phyloP scores from a whole-genome alignment of 2,329 filamentous ascomycete species.

The Mariannaea sp. region DNA sequence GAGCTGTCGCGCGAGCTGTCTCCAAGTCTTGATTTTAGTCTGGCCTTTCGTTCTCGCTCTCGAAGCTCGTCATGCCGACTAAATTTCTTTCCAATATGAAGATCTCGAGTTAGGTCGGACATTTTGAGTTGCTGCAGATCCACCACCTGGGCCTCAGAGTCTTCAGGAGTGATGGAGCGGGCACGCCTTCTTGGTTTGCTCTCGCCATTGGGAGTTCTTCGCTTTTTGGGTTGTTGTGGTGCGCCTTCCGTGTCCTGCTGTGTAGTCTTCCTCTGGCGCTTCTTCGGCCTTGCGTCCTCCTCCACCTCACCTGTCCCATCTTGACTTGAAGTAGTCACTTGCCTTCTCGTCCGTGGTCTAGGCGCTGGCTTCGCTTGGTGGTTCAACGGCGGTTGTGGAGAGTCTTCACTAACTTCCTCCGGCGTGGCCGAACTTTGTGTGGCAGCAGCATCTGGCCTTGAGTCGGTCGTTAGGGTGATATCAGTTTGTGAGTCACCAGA shows the following conservation, averaged over 20 bases:
- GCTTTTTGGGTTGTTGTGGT: slow-evolving; percentile 36
- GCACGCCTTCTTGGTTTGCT: slow-evolving; percentile 42
- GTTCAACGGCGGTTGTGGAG: slow-evolving; percentile 16
- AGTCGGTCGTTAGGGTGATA: slow-evolving; percentile 20
- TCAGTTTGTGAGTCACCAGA: neutral
- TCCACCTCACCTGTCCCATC: slow-evolving; percentile 20
- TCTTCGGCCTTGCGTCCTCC: slow-evolving; percentile 36
- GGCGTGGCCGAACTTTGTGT: slow-evolving; percentile 22
- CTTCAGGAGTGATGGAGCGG: slow-evolving; percentile 63
- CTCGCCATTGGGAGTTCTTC: slow-evolving; percentile 34
- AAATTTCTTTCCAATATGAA: slow-evolving; percentile 75
- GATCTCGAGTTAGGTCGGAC: slow-evolving; percentile 71
- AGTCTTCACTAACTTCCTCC: slow-evolving; percentile 16
- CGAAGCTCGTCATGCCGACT: slow-evolving; percentile 74
- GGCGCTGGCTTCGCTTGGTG: slow-evolving; percentile 17
- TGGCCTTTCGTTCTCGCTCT: slow-evolving; percentile 62
- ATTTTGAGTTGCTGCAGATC: slow-evolving; percentile 72
- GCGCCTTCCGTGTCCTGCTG: slow-evolving; percentile 27
- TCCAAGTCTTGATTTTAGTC: slow-evolving; percentile 40
- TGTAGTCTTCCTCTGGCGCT: slow-evolving; percentile 42
- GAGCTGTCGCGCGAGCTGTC: slow-evolving; percentile 32
- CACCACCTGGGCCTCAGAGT: slow-evolving; percentile 65
- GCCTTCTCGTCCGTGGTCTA: slow-evolving; percentile 29
- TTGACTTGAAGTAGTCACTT: slow-evolving; percentile 11
- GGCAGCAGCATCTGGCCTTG: slow-evolving; percentile 18